phyloP scores from a whole-genome alignment of 2,329 filamentous ascomycete genomes.

The Calonectria pseudoturangicola region DNA sequence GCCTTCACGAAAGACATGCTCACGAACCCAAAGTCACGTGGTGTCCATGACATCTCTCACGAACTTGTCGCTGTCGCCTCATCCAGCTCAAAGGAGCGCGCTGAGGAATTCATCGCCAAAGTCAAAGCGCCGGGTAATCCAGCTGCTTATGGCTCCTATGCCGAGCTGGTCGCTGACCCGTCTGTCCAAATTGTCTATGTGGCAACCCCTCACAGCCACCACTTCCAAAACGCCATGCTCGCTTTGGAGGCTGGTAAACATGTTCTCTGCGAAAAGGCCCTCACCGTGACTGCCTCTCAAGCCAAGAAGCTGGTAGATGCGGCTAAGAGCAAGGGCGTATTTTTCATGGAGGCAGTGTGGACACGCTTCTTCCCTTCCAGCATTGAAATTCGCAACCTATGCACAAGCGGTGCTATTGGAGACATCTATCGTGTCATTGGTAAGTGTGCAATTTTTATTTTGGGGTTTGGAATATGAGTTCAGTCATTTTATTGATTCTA shows the following conservation, averaged over 20 bases:
- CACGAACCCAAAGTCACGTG: conserved; percentile 23
- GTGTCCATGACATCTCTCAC: conserved; percentile 12
- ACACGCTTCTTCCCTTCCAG: conserved; percentile 59
- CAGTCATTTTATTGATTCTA: not conserved
- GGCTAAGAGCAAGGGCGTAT: conserved; percentile 57
- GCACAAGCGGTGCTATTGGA: conserved; percentile 16
- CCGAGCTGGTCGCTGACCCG: conserved; percentile 56
- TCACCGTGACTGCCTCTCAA: conserved; percentile 58
- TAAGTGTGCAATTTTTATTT: not conserved
- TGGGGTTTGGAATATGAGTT: too few relatives aligned
- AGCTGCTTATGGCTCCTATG: conserved; percentile 50
- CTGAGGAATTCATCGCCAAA: conserved; percentile 10
- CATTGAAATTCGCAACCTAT: conserved; percentile 39
- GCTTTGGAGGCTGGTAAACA: conserved; percentile 60
- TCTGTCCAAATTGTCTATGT: conserved; percentile 61
- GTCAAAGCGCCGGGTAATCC: conserved; percentile 10
- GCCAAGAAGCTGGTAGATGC: conserved; percentile 53
- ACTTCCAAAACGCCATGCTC: conserved; percentile 59
- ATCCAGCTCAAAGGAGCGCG: conserved; percentile 22
- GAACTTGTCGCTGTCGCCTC: conserved; percentile 19
- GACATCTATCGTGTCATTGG: conserved; percentile 14
- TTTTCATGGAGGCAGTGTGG: conserved; percentile 62
- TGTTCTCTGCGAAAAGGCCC: conserved; percentile 61
- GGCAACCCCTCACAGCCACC: conserved; percentile 60
- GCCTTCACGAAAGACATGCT: conserved; percentile 24